Evolutionary conservation across 345 rosid genomes (phyloP), one percentile per base, ranked within the genome.

Genomic region (Aquilaria malaccensis): DNA sequence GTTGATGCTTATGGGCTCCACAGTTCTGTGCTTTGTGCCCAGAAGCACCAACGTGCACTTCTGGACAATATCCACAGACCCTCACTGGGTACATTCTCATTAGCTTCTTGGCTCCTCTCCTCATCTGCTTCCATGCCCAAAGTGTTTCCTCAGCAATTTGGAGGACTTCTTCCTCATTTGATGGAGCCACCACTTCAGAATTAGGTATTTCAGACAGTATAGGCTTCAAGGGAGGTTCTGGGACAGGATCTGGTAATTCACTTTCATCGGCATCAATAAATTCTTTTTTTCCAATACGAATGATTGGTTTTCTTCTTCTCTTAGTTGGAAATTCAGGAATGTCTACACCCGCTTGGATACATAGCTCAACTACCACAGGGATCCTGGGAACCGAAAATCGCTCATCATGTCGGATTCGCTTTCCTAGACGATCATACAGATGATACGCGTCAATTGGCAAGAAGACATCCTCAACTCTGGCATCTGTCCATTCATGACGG

Each of bases 21-120:
- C 98, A 93, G 77, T 89, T 87, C 76, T 87, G 96, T 1, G 97
- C 89, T 76, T 89, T 93, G 79, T 93, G 98, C 45, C 98, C 97
- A 0, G 83, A 76, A 4, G 90, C 76, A 55, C 97, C 97, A 3
- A 93, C 88, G n/a, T 93, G 97, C 45, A 93, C 83, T 73, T 94
- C 97, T 0, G 96, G 99, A 67, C 99, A 94, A 68, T 90, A 94
- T 45, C 99, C 99, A 49, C 99, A 94, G 33, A 90, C 97, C 79
- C 97, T 80, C 50, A 87, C 96, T 0, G 61, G 78, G 76, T 94
- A 94, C 86, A 87, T 69, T 76, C 68, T 78, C 99, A 87, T 94
- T 55, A 94, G 79, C 83, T 58, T 87, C 74, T 78, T 87, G 68
- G 96, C 74, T 64, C 96, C 97, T 74, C 74, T 69, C 77, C 90